Percentiles rank a stretch among this genome's conserved stretches.
phyloP scores from a whole-genome alignment of 1,284 basidiomycete species.

The Garcileccinum viscosum region DNA sequence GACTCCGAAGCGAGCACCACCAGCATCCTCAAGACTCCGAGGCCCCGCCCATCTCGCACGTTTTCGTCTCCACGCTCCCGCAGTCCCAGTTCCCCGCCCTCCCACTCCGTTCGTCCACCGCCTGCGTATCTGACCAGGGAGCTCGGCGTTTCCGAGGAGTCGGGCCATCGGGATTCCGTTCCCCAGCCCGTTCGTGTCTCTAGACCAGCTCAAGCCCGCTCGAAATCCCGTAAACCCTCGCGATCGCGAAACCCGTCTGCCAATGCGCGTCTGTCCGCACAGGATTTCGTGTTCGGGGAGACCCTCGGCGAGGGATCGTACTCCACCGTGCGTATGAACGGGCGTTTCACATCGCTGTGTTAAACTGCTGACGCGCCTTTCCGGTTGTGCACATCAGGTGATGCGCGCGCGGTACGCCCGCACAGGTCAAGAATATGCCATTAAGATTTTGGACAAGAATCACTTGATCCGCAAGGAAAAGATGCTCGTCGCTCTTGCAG shows the following conservation, averaged over 20 bases:
- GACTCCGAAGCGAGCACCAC: slow-evolving; percentile 61
- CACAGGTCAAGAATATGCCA: slow-evolving; percentile 71
- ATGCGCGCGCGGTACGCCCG: slow-evolving; percentile 60
- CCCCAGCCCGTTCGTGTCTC: slow-evolving; percentile 15
- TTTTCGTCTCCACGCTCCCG: slow-evolving; percentile 70
- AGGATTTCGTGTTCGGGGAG: slow-evolving; percentile 75
- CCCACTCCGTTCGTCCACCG: slow-evolving; percentile 50
- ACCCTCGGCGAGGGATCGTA: slow-evolving; percentile 82
- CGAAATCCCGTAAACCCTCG: slow-evolving; percentile 45
- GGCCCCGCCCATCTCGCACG: slow-evolving; percentile 64
- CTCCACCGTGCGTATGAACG: slow-evolving; percentile 62
- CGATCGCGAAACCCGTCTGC: slow-evolving; percentile 55
- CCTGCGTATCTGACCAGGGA: slow-evolving; percentile 69
- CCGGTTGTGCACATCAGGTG: slow-evolving; percentile 50
- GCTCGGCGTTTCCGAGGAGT: slow-evolving; percentile 51
- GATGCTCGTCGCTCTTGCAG: slow-evolving; percentile 65
- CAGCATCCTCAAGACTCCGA: slow-evolving; percentile 50
- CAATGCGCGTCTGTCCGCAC: slow-evolving; percentile 52
- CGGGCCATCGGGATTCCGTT: slow-evolving; percentile 22
- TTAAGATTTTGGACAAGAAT: slow-evolving; percentile 80
- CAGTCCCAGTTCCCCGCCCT: slow-evolving; percentile 57
- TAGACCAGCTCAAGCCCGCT: slow-evolving; percentile 25
- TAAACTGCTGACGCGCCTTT: background rate
- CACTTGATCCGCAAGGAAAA: slow-evolving; percentile 75
- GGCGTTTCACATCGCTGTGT: background rate